Base-by-base conservation (phyloP, 129 eudicot species). In the Solidago caesia region DNA sequence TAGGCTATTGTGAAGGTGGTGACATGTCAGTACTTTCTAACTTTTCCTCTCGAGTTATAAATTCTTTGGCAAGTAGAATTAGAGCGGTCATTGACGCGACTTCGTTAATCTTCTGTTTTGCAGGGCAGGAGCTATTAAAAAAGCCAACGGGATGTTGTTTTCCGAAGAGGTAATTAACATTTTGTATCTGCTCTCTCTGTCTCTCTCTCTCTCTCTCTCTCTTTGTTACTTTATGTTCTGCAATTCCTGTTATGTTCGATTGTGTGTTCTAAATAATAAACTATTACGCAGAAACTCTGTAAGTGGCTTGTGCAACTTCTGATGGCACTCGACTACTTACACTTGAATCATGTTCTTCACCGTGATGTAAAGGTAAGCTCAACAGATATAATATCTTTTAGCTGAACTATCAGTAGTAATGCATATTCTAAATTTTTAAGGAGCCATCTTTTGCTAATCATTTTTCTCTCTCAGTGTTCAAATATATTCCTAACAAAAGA, bases 1-100 rank as follows among this genome's bases (percentile, higher is more conserved):
- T 91, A 53, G 99, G 97, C n/a, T 94, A 94, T 73, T 94, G 99
- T 73, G 96, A 94, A 85, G 97, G 93, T 58, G 99, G 99, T 76
- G 99, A 94, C 86, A 94, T 94, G 99, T 94, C 77, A 94, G 99
- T 80, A 65, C 42, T 70, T 76, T 81, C 55, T 10, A 44, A 44
- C 72, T 59, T 48, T 39, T 69, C 45, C 70, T 25, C 39, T 56
- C 41, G 44, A 11, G 46, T 71, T 72, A 41, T 64, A 69, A 63
- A 41, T 14, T 51, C 62, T 63, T n/a, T 52, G 16, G 4, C 21
- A 29, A 59, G 63, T 59, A 7, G 68, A 65, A 29, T 60, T 47
- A 56, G 73, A 74, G 58, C 48, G 14, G 26, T 65, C 58, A 46
- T 70, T 71, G 64, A 5, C 62, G 42, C 81, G 60, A 63, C 48